Evolutionary conservation across 169 alveolate genomes (phyloP), one percentile per base, ranked within the genome.

Genomic region (Fabrea salina): DNA sequence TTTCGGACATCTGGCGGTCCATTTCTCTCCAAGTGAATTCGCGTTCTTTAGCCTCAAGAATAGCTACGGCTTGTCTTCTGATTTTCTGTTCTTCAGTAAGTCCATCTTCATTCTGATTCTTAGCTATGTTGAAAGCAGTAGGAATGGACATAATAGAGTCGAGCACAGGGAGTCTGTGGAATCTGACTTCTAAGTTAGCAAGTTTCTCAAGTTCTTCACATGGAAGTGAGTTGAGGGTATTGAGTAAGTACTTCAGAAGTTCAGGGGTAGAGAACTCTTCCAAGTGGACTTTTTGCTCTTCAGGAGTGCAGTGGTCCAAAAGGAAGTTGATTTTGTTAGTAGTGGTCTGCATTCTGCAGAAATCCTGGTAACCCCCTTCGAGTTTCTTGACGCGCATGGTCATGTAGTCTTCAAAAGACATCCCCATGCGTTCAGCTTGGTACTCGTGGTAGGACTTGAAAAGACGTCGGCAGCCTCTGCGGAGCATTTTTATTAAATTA

Each of bases 181-280:
- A 35, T 32, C 32, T 19, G 0, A 39, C 57, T 30, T 32, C 19
- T 4, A 41, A 4, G 19, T 37, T 35, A 33, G 27, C 6, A 11
- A 64, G 54, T 19, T 40, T 32, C n/a, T 0, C 33, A 22, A 33
- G 30, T 64, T 64, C 54, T 64, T 64, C 54, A 0, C 41, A 30
- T 13, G 57, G 16, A 6, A 64, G 50, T 19, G 2, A 19, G 75
- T n/a, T 7, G 11, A 64, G 25, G 2, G 35, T 13, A 0, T 33
- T 64, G 33, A 13, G 49, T 30, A 64, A 56, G 51, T 22, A 64
- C 5, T 35, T 4, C 1, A 37, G 37, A 37, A 64, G 75, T 37
- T 64, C 75, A 39, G 27, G 57, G 16, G 75, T 64, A 5, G 75
- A 64, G 54, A 64, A 64, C 50, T 64, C 75, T 37, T 64, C 41